Evolutionary conservation across 345 rosid species (phyloP).

Genomic region (Moricandia moricandioides): DNA sequence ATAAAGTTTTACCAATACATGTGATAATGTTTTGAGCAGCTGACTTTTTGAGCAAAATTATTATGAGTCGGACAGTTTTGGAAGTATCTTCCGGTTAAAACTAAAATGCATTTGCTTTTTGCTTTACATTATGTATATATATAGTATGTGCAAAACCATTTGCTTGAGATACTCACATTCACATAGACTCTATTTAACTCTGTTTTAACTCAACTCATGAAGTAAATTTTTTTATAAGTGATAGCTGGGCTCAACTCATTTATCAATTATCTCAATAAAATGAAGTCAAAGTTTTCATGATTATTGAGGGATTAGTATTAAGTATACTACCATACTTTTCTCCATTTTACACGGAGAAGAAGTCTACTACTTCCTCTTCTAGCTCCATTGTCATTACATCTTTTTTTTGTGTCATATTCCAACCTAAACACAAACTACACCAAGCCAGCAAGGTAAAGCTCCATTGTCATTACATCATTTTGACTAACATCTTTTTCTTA

Average conservation of each 20-base stretch:
- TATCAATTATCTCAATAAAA: not conserved
- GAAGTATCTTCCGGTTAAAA: conserved; percentile 22
- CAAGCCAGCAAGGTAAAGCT: too few relatives aligned
- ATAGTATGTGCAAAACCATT: not conserved
- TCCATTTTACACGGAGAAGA: not conserved
- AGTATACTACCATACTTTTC: not conserved
- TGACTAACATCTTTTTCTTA: not conserved
- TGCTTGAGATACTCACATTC: not conserved
- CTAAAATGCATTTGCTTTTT: not conserved
- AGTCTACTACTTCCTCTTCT: not conserved
- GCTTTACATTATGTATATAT: not conserved
- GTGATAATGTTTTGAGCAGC: conserved; percentile 8
- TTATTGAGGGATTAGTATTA: not conserved
- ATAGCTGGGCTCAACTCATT: not conserved
- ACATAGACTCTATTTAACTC: not conserved
- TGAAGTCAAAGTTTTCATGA: not conserved
- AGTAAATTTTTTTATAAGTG: not conserved
- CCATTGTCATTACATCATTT: not conserved
- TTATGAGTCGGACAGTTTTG: conserved; percentile 25
- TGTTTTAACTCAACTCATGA: not conserved
- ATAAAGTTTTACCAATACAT: conserved; percentile 1
- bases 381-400: not conserved
- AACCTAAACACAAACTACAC: too few relatives aligned
- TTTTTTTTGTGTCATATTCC: too few relatives aligned
- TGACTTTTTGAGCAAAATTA: conserved; percentile 18